Conservation (phyloP, 768 basidiomycete genomes). For the Peribolospora kevripleyi region DNA sequence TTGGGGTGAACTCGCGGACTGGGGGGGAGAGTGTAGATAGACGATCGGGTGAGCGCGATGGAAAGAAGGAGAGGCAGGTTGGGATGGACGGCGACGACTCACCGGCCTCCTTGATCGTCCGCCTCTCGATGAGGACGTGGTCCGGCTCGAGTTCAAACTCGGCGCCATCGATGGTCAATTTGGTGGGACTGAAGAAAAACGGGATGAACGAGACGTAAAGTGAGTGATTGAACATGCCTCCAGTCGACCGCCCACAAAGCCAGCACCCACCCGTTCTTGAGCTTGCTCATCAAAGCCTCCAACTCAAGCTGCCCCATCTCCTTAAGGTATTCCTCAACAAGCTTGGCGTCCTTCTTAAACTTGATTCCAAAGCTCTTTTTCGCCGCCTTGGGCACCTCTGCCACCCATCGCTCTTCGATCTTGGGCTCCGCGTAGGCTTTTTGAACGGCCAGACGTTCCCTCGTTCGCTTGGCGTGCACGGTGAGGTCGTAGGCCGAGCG, state of each 20-base stretch:
- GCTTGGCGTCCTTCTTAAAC: slow-evolving; percentile 57
- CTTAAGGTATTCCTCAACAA: slow-evolving; percentile 38
- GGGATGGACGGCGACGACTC: slow-evolving; percentile 9
- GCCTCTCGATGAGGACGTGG: slow-evolving; percentile 49
- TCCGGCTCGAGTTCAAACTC: slow-evolving; percentile 48
- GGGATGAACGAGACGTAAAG: not conserved
- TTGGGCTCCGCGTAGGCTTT: slow-evolving; percentile 66
- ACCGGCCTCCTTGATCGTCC: slow-evolving; percentile 69
- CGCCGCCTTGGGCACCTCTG: slow-evolving; percentile 43
- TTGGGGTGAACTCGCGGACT: slow-evolving; percentile 90
- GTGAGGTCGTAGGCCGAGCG: slow-evolving; percentile 87
- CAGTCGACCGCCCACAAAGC: not conserved
- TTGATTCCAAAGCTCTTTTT: slow-evolving; percentile 60
- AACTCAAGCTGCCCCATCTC: slow-evolving; percentile 43
- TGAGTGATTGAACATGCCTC: not conserved
- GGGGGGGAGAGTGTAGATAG: slow-evolving; percentile 8
- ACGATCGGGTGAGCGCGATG: not conserved
- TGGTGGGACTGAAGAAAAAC: slow-evolving; percentile 25
- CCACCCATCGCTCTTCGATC: slow-evolving; percentile 50
- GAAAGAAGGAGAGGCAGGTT: not conserved
- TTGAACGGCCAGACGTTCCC: slow-evolving; percentile 59
- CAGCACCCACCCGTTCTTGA: slow-evolving; percentile 41
- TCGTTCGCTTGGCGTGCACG: slow-evolving; percentile 66
- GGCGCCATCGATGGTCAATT: slow-evolving; percentile 37
- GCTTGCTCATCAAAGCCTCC: slow-evolving; percentile 38